These are phyloP conservation scores for Rostrohypoxylon terebratum DNA, from an alignment of 495 filamentous ascomycete species.

Conservation along the genomic window DNA sequence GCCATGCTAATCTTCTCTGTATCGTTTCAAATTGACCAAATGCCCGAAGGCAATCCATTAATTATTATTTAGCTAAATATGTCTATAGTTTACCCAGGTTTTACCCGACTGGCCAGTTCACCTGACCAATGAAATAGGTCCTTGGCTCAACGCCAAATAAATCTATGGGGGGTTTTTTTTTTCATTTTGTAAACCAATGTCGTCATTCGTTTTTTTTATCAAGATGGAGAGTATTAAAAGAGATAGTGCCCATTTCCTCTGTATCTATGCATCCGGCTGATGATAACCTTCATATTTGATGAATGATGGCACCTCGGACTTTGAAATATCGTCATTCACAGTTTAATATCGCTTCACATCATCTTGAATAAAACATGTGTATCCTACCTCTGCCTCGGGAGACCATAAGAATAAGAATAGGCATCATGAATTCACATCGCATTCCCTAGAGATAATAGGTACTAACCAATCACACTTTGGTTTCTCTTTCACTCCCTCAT, in stretches of 20 bases:
- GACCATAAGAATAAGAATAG: not conserved
- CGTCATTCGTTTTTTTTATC: no score
- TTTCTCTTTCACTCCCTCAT: not conserved
- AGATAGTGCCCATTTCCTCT: no score
- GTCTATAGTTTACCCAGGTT: not conserved
- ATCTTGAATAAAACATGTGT: not conserved
- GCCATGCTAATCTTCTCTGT: constrained; percentile 84
- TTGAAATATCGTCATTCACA: no score
- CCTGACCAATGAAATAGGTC: not conserved
- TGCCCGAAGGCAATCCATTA: constrained; percentile 70
- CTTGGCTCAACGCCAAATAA: not conserved
- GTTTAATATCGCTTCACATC: no score
- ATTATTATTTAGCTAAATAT: not conserved
- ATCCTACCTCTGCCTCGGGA: not conserved
- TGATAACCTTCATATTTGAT: no score
- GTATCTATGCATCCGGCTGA: no score
- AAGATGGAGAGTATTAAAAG: no score
- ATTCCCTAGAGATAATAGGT: not conserved
- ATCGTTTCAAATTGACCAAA: constrained; percentile 78
- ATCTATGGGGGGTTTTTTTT: no score
- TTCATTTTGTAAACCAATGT: no score
- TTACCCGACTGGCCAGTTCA: not conserved
- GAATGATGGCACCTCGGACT: no score
- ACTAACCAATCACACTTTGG: not conserved
- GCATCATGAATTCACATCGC: not conserved